A percentile compares a stretch with the other conserved stretches of the same genome.
Conservation (phyloP, 345 rosid genomes). For the Turritis glabra region DNA sequence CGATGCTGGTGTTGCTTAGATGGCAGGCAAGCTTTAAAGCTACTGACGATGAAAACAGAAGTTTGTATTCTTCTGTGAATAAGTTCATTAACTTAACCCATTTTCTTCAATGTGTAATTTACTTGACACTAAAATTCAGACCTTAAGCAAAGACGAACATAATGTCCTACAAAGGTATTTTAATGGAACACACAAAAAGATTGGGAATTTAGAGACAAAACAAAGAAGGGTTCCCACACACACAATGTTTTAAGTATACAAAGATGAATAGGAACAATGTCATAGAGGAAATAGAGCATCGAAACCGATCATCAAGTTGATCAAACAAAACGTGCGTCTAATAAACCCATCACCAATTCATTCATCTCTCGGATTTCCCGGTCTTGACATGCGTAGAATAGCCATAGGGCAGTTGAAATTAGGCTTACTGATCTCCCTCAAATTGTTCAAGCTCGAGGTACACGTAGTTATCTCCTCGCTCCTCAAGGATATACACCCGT, state of each 20-base stretch:
- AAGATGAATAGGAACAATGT: neutral
- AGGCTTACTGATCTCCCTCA: constrained; percentile 56
- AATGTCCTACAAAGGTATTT: neutral
- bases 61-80: neutral
- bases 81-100: neutral
- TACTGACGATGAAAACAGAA: neutral
- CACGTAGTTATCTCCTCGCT: constrained; percentile 42
- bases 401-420: constrained; percentile 57
- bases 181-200: neutral
- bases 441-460: constrained; percentile 42
- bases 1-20: constrained; percentile 15
- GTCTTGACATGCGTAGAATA: constrained; percentile 52
- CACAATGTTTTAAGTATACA: neutral
- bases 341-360: constrained; percentile 46
- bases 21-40: neutral
- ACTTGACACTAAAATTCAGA: neutral
- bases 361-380: constrained; percentile 57
- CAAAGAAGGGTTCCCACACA: neutral
- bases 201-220: neutral
- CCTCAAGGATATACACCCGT: constrained; percentile 62
- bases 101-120: neutral
- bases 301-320: neutral
- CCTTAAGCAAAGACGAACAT: neutral
- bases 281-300: neutral
- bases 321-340: neutral